These are phyloP conservation scores for Aspergillus fumigatiaffinis DNA, from an alignment of 2,329 filamentous ascomycete genomes.

Conservation along the genomic window DNA sequence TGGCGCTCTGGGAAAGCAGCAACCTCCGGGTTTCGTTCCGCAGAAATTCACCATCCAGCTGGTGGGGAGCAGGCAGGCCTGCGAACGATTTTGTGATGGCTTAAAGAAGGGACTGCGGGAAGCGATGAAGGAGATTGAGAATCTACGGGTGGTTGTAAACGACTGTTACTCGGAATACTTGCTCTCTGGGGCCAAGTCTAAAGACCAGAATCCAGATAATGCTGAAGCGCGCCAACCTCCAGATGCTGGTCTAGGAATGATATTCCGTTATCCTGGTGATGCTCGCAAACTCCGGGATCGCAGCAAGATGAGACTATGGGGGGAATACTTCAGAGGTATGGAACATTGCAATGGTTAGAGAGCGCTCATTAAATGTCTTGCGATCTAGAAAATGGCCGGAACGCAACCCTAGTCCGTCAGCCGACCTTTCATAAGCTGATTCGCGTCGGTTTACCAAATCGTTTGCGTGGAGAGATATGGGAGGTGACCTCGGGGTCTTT, in stretches of 20 bases:
- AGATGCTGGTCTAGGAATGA: constrained; percentile 88
- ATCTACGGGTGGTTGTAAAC: constrained; percentile 71
- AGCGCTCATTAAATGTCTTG: constrained; percentile 9
- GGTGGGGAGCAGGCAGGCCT: constrained; percentile 79
- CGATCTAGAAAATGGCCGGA: constrained; percentile 76
- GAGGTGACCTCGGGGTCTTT: constrained; percentile 89
- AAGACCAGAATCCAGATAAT: constrained; percentile 52
- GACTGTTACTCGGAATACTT: constrained; percentile 92
- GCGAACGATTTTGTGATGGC: constrained; percentile 93
- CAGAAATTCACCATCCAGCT: constrained; percentile 91
- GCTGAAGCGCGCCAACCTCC: constrained; percentile 55
- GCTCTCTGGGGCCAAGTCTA: constrained; percentile 45
- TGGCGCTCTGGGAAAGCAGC: constrained; percentile 54
- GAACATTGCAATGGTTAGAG: neutral
- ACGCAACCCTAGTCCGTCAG: constrained; percentile 85
- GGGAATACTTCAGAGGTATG: constrained; percentile 74
- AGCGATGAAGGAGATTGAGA: constrained; percentile 82
- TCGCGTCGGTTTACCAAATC: constrained; percentile 88
- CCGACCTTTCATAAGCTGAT: constrained; percentile 98
- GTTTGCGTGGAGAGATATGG: constrained; percentile 91
- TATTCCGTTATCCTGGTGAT: constrained; percentile 94
- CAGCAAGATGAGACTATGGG: constrained; percentile 97
- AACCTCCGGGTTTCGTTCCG: constrained; percentile 59
- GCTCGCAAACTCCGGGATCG: constrained; percentile 87
- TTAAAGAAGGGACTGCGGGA: constrained; percentile 85